These are phyloP conservation scores for Ascoidea tarda DNA, from an alignment of 805 yeast genomes.

Conservation along the genomic window DNA sequence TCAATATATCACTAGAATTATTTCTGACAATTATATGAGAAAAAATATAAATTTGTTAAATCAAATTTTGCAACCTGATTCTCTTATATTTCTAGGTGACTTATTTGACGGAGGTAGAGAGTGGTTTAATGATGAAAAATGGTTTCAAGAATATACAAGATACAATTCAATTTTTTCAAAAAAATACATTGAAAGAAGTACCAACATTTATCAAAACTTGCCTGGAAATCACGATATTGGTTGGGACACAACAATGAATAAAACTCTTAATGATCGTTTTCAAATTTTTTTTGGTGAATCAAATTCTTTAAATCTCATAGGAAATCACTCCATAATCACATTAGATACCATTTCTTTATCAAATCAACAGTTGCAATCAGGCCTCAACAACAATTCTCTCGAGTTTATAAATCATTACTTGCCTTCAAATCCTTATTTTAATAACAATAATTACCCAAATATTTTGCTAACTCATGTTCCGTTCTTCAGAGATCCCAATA, in stretches of 20 bases:
- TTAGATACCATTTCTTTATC: constrained; percentile 77
- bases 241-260: constrained; percentile 62
- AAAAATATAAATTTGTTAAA: constrained; percentile 58
- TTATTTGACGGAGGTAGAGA: constrained; percentile 92
- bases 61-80: constrained; percentile 50
- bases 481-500: constrained; percentile 47
- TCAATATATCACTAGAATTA: constrained; percentile 36
- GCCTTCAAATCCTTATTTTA: constrained; percentile 11
- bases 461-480: constrained; percentile 84
- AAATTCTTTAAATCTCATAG: constrained; percentile 28
- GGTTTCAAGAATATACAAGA: constrained; percentile 58
- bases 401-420: constrained; percentile 28
- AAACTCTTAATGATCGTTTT: constrained; percentile 47
- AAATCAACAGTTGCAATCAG: constrained; percentile 29
- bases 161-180: constrained; percentile 48
- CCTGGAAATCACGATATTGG: constrained; percentile 99
- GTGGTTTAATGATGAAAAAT: constrained; percentile 42
- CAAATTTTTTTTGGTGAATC: constrained; percentile 57
- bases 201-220: constrained; percentile 24
- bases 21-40: constrained; percentile 72
- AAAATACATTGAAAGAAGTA: constrained; percentile 29
- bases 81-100: constrained; percentile 77
- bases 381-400: constrained; percentile 31
- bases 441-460: constrained; percentile 31
- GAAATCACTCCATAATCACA: constrained; percentile 60